Percentiles rank a stretch among this genome's conserved stretches.
Evolutionary conservation across 2,329 filamentous ascomycete genomes (phyloP).

Genomic region (Colletotrichum cordylinicola): DNA sequence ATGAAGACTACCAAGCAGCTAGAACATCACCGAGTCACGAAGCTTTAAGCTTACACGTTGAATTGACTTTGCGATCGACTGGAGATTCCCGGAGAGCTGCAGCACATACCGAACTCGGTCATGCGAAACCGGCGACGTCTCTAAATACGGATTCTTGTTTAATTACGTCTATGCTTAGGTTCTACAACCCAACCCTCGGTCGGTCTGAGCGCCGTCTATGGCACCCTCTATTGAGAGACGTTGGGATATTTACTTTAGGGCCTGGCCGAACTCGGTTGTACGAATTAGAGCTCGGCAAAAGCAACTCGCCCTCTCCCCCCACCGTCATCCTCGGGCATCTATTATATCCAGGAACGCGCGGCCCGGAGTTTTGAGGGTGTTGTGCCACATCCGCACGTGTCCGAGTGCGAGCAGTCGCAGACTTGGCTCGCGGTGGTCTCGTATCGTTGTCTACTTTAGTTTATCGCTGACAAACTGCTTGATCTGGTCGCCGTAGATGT

Average conservation of each 20-base stretch:
- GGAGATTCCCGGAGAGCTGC: background rate
- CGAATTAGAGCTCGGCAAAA: background rate
- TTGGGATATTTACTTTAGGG: background rate
- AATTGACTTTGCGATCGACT: background rate
- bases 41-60: background rate
- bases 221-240: background rate
- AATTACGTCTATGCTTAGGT: background rate
- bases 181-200: background rate
- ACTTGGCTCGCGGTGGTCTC: background rate
- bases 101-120: background rate
- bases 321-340: background rate
- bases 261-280: background rate
- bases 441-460: background rate
- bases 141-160: background rate
- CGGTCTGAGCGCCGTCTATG: background rate
- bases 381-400: background rate
- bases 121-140: background rate
- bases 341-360: background rate
- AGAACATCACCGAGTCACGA: background rate
- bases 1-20: background rate
- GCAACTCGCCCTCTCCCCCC: background rate
- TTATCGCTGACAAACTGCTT: constrained; percentile 17
- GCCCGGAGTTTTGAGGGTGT: background rate
- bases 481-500: constrained; percentile 17
- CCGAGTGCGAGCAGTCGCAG: background rate